Evolutionary conservation across 192 early-diverging fungal genomes (phyloP).

Genomic region (Ramicandelaber brevisporus): DNA sequence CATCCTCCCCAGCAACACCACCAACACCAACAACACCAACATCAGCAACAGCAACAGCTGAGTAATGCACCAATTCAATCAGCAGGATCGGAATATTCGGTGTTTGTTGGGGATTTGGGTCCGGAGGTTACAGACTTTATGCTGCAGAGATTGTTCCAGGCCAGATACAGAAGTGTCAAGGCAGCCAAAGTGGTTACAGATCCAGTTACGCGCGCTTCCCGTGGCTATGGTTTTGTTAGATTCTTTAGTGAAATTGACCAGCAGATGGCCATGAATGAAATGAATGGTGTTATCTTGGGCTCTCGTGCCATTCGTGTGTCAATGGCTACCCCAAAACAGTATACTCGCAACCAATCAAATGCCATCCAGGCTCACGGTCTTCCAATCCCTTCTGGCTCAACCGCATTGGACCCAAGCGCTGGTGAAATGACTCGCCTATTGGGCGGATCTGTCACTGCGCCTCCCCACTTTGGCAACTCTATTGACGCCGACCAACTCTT

Average conservation of each 20-base stretch:
- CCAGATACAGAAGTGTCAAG: constrained; percentile 58
- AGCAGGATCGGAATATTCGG: constrained; percentile 62
- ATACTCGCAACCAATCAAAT: too few species aligned
- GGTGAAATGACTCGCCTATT: too few species aligned
- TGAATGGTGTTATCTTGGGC: constrained; percentile 64
- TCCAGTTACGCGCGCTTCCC: constrained; percentile 46
- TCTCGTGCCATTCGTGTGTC: constrained; percentile 75
- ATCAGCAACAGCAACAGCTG: too few species aligned
- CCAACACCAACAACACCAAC: too few species aligned
- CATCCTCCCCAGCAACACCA: too few species aligned
- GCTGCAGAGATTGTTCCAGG: constrained; percentile 50
- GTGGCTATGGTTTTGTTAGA: constrained; percentile 89
- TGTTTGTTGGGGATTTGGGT: constrained; percentile 93
- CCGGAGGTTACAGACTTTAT: constrained; percentile 60
- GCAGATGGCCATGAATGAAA: constrained; percentile 64
- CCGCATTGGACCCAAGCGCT: constrained; percentile 6
- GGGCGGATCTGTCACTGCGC: too few species aligned
- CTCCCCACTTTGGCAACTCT: too few species aligned
- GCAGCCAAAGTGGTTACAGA: constrained; percentile 89
- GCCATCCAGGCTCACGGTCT: too few species aligned
- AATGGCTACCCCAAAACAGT: constrained; percentile 37
- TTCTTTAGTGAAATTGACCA: constrained; percentile 71
- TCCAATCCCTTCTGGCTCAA: too few species aligned
- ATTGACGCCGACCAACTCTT: too few species aligned
- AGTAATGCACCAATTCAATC: too few species aligned